Conservation (phyloP, 164 flowering plant species). For the Vitis riparia region DNA sequence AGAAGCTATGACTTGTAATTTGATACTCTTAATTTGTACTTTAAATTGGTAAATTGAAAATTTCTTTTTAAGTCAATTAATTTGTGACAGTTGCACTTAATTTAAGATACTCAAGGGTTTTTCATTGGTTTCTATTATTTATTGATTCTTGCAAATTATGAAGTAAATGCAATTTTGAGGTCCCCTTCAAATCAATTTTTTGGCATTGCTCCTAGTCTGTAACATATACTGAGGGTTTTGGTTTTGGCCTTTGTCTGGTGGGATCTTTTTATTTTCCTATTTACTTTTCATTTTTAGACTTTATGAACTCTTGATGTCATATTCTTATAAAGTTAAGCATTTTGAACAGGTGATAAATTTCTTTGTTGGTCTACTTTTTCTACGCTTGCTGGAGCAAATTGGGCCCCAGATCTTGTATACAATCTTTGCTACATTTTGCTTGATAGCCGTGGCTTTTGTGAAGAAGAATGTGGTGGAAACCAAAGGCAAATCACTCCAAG, state of each 20-base stretch:
- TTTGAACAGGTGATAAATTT: conserved; percentile 68
- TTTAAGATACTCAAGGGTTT: neutral
- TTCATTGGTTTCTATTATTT: neutral
- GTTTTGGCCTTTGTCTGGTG: neutral
- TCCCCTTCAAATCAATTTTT: neutral
- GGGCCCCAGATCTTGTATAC: conserved; percentile 63
- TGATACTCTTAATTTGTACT: neutral
- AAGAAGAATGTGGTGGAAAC: conserved; percentile 77
- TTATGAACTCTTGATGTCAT: neutral
- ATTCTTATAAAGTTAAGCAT: neutral
- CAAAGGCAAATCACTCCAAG: conserved; percentile 86
- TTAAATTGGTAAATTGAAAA: too few species aligned
- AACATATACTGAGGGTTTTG: neutral
- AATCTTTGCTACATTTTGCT: conserved; percentile 56
- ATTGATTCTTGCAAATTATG: neutral
- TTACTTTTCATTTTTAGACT: too few species aligned
- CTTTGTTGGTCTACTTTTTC: conserved; percentile 74
- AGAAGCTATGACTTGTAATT: neutral
- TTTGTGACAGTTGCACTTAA: neutral
- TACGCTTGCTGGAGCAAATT: conserved; percentile 65
- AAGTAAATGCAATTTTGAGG: neutral
- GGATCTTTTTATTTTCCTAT: neutral
- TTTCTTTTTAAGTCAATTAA: too few species aligned
- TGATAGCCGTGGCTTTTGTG: conserved; percentile 60
- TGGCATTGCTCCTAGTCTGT: neutral